Evolutionary conservation across 495 filamentous ascomycete genomes (phyloP), one percentile per base, ranked within the genome.

Genomic region (Trichoderma asperelloides): DNA sequence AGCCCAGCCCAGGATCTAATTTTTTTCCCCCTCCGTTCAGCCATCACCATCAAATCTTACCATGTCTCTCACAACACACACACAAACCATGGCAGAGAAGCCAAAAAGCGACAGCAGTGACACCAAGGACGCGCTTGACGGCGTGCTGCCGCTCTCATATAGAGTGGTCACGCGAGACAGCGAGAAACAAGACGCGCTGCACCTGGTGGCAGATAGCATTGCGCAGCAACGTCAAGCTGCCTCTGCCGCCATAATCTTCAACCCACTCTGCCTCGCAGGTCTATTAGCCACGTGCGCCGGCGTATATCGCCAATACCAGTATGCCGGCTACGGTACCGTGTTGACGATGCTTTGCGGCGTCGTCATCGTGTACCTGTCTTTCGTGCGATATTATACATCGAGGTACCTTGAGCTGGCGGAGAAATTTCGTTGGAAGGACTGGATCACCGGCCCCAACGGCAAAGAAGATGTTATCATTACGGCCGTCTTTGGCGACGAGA

Each of bases 401-500:
- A 71, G 69, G 6, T 82, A 81, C 71, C 69, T 81, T 65, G 65
- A 70, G 15, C 71, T 72, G 5, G 78, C 80, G 25, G 79, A 80
- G 65, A 67, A 68, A 12, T 43, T 80, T 21, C 69, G 66, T 23
- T 78, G 76, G 75, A 74, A 70, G 5, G 74, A 70, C 30, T 82
- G 74, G 74, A 70, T 82, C 30, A 79, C 74, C 69, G 78, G 79
- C 43, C 45, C 65, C 3, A 76, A 79, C 16, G 68, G 80, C 43
- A 75, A 81, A 49, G 79, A 79, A 27, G 76, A 78, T 16, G 65
- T 78, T 18, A 73, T 82, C 0, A 68, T 82, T 60, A 73, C 76
- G 11, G 80, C 82, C 16, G 79, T 78, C 67, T 87, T 82, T 71
- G 85, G 84, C 7, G 79, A 81, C 7, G 77, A 84, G 62, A 71